Base-by-base conservation (phyloP, 345 rosid genomes). In the Tarenaya hassleriana region DNA sequence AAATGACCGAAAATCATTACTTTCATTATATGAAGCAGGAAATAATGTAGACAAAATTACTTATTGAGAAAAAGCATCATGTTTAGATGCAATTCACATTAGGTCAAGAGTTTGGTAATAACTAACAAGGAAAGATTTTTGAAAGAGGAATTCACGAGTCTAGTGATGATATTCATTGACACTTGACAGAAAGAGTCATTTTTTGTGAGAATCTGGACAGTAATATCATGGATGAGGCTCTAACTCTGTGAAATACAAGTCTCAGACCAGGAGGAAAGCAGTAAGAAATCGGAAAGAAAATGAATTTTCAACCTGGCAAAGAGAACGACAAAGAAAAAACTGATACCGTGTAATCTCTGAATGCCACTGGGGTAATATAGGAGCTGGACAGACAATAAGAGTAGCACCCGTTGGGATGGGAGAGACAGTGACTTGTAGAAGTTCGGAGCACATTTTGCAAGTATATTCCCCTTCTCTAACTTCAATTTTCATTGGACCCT, bases 321-420 rank as follows among this genome's bases (percentile, higher is more conserved):
- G 20, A 48, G 58, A 53, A 33, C 24, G 38, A 24, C 45, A 41
- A 62, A 34, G 55, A 55, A 61, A 39, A 50, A 63, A 54, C 45
- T 45, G 16, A 46, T 84, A 87, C 96, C 96, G 85, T 60, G 54
- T 70, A 52, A 91, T 84, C 73, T 91, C 98, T 52, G 87, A 68
- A 75, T 87, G 89, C 98, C 98, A 91, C 60, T 91, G 98, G 16
- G 71, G 76, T 76, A 91, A 76, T 78, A 87, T 91, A 61, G 98
- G 86, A 61, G 95, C 79, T 50, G 98, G 98, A 64, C 96, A 91
- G 65, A 91, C 87, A 47, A 91, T 84, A 57, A 91, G 84, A 67
- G 98, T 91, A 65, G 95, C 98, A 63, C 89, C 88, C 15, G 89
- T 75, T 35, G 85, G 60, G 60, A 84, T 72, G 47, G 98, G 95